These are phyloP conservation scores for Candida schatavii DNA, from an alignment of 805 yeast species.

Conservation along the genomic window DNA sequence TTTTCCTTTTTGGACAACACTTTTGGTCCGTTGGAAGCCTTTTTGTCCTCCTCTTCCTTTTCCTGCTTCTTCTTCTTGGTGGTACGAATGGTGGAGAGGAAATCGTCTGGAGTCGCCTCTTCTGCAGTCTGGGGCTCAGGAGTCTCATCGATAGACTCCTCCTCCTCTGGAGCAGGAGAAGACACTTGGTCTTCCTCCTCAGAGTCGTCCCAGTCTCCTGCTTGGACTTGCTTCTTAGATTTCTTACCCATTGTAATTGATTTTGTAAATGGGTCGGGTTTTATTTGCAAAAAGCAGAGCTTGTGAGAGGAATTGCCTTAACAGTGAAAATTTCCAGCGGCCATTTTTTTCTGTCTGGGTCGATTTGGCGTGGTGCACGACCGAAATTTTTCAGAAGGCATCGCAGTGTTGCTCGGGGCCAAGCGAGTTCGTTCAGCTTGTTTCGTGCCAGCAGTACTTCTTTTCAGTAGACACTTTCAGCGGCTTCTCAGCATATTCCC, in stretches of 20 bases:
- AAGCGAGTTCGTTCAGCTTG: too few species aligned
- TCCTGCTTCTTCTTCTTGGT: conserved; percentile 76
- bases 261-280: too few species aligned
- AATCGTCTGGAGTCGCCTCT: conserved; percentile 43
- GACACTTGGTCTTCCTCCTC: conserved; percentile 33
- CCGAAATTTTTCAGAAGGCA: too few species aligned
- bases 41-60: conserved; percentile 61
- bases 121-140: conserved; percentile 15
- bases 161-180: conserved; percentile 19
- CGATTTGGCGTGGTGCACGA: too few species aligned
- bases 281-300: too few species aligned
- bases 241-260: conserved; percentile 57
- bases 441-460: too few species aligned
- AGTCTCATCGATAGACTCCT: conserved; percentile 43
- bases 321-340: too few species aligned
- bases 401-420: too few species aligned
- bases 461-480: too few species aligned
- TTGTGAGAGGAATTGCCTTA: too few species aligned
- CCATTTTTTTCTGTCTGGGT: too few species aligned
- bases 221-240: conserved; percentile 55
- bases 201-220: conserved; percentile 81
- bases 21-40: conserved; percentile 59
- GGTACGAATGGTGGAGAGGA: conserved; percentile 78
- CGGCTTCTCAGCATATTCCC: too few species aligned
- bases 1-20: conserved; percentile 90